Percentiles rank a stretch among this genome's conserved stretches.
Evolutionary conservation across 139 green algal genomes (phyloP).

Genomic region (Spirogloea muscicola): DNA sequence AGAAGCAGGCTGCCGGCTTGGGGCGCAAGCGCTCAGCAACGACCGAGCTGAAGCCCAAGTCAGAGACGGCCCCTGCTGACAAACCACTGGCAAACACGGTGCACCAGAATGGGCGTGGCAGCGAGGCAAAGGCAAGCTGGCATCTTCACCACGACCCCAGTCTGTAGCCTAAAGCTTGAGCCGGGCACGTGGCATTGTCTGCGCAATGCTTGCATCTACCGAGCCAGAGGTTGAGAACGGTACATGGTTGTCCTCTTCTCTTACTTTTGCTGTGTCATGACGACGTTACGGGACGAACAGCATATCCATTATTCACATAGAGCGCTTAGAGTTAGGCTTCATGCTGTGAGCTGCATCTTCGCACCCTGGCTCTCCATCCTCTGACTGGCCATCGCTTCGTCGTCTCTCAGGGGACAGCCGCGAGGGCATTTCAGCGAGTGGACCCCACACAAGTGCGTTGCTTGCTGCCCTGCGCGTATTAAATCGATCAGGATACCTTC

Average conservation of each 20-base stretch:
- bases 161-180: not conserved
- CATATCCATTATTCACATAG: not conserved
- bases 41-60: no score
- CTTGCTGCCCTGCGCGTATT: not conserved
- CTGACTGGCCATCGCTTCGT: no score
- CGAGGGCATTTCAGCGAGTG: slow-evolving; percentile 18
- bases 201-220: no score
- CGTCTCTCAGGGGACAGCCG: slow-evolving; percentile 9
- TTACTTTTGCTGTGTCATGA: not conserved
- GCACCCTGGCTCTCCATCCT: no score
- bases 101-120: no score
- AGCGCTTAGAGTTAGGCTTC: not conserved
- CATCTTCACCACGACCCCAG: not conserved
- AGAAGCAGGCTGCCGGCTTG: no score
- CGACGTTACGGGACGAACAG: not conserved
- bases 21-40: no score
- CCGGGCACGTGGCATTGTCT: not conserved
- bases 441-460: not conserved
- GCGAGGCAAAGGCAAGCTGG: no score
- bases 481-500: not conserved
- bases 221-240: no score
- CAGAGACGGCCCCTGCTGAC: no score
- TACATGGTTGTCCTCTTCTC: not conserved
- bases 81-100: no score
- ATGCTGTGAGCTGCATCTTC: no score